phyloP scores from a whole-genome alignment of 495 filamentous ascomycete genomes.

The Aspergillus sclerotioniger region DNA sequence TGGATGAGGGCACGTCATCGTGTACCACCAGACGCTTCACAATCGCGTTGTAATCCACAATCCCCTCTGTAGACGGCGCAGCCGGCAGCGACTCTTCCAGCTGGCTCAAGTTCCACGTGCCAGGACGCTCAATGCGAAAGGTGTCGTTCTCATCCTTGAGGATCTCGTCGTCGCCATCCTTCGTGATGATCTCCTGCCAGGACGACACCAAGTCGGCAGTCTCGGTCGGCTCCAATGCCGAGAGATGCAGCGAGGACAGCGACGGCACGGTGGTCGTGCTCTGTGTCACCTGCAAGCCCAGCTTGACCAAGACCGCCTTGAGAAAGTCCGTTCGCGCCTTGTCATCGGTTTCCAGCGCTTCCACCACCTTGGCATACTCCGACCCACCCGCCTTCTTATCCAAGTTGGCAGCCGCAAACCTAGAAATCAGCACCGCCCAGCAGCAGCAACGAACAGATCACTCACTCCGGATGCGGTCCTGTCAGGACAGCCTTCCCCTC shows the following conservation, averaged over 20 bases:
- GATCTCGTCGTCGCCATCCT: conserved; percentile 65
- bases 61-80: conserved; percentile 50
- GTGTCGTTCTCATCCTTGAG: conserved; percentile 84
- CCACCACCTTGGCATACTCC: conserved; percentile 65
- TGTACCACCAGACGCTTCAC: conserved; percentile 73
- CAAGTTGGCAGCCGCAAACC: conserved; percentile 82
- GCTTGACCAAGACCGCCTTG: conserved; percentile 75
- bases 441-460: conserved; percentile 11
- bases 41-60: conserved; percentile 72
- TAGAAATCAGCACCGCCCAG: conserved; percentile 32
- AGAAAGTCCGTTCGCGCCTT: conserved; percentile 69
- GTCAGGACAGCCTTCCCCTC: conserved; percentile 79
- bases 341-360: conserved; percentile 69
- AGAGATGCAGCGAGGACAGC: conserved; percentile 82
- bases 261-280: conserved; percentile 71
- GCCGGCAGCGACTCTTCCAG: conserved; percentile 52
- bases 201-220: conserved; percentile 64
- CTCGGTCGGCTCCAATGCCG: conserved; percentile 61
- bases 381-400: conserved; percentile 58
- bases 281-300: conserved; percentile 75
- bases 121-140: conserved; percentile 69
- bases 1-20: conserved; percentile 62
- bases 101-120: conserved; percentile 59
- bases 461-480: conserved; percentile 92
- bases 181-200: conserved; percentile 65